Percentiles rank a stretch among this genome's conserved stretches.
Evolutionary conservation across 2,329 filamentous ascomycete genomes (phyloP).

Genomic region (Alternaria infectoria): DNA sequence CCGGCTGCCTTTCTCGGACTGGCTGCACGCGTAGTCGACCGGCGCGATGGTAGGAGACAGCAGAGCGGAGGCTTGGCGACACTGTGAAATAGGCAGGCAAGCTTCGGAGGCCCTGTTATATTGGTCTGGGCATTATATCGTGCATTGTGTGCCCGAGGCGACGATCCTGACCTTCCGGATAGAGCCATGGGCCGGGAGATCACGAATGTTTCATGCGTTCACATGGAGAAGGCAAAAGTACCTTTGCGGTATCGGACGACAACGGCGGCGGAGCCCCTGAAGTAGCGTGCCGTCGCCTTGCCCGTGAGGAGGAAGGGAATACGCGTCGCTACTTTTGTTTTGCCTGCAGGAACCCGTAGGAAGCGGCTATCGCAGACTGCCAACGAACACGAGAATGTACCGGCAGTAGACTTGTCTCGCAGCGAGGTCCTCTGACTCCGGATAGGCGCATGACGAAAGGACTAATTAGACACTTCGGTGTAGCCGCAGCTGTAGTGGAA

Average conservation of each 20-base stretch:
- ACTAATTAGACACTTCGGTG: slow-evolving; percentile 2
- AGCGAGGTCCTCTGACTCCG: background rate
- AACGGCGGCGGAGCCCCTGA: slow-evolving; percentile 1
- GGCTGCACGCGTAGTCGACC: slow-evolving; percentile 8
- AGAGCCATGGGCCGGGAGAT: slow-evolving; percentile 10
- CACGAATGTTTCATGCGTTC: slow-evolving; percentile 8
- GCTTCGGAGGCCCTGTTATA: slow-evolving; percentile 8
- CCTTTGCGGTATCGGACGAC: background rate
- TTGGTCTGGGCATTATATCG: slow-evolving; percentile 24
- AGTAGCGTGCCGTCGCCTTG: background rate
- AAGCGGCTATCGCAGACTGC: slow-evolving; percentile 10
- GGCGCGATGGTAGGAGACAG: slow-evolving; percentile 7
- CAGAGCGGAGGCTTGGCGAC: slow-evolving; percentile 20
- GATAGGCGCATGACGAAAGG: slow-evolving; percentile 4
- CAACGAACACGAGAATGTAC: slow-evolving; percentile 4
- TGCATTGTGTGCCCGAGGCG: slow-evolving; percentile 7
- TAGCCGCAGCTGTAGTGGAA: slow-evolving; percentile 4
- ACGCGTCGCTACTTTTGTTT: background rate
- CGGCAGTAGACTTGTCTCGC: background rate
- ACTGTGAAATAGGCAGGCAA: slow-evolving; percentile 27
- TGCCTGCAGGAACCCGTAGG: slow-evolving; percentile 26
- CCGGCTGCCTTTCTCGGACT: slow-evolving; percentile 20
- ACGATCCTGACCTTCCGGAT: slow-evolving; percentile 23
- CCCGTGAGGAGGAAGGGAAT: background rate
- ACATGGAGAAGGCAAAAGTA: slow-evolving; percentile 1